phyloP scores from a whole-genome alignment of 306 rosid genomes.

The Amphicarpaea edgeworthii region DNA sequence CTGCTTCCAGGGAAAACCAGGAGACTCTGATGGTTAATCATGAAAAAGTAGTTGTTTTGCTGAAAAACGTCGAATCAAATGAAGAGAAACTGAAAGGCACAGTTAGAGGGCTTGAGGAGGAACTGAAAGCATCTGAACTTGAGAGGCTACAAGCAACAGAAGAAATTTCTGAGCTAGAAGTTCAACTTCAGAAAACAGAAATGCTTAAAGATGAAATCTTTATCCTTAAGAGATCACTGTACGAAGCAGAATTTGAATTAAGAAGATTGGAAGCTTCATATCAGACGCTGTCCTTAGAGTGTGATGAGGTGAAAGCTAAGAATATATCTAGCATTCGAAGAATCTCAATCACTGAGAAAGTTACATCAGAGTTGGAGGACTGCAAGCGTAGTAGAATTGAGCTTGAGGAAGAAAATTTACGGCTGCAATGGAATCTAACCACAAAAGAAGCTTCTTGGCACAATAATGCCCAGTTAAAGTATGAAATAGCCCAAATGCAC shows the following conservation, averaged over 20 bases:
- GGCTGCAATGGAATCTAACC: slow-evolving; percentile 52
- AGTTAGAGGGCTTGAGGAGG: slow-evolving; percentile 44
- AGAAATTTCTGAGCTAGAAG: slow-evolving; percentile 51
- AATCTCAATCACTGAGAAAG: slow-evolving; percentile 50
- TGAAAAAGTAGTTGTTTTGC: slow-evolving; percentile 47
- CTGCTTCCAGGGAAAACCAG: slow-evolving; percentile 44
- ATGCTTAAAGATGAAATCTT: slow-evolving; percentile 52
- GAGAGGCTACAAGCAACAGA: slow-evolving; percentile 54
- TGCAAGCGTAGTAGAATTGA: slow-evolving; percentile 46
- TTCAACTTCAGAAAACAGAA: slow-evolving; percentile 51
- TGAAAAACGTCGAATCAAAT: slow-evolving; percentile 48
- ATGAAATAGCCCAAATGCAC: slow-evolving; percentile 49
- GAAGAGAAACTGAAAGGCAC: slow-evolving; percentile 46
- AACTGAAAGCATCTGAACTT: slow-evolving; percentile 56
- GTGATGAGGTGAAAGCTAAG: slow-evolving; percentile 56
- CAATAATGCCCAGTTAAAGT: slow-evolving; percentile 50
- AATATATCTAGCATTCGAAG: slow-evolving; percentile 44
- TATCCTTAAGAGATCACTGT: slow-evolving; percentile 49
- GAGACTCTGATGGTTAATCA: slow-evolving; percentile 49
- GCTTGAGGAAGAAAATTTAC: slow-evolving; percentile 54
- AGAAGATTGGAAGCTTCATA: slow-evolving; percentile 57
- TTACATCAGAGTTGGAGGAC: slow-evolving; percentile 53
- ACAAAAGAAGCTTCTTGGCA: slow-evolving; percentile 50
- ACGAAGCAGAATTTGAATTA: slow-evolving; percentile 47
- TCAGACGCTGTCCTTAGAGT: slow-evolving; percentile 47